Evolutionary conservation across 352 stramenopile species (phyloP).

Genomic region (Pythium phragmitis): DNA sequence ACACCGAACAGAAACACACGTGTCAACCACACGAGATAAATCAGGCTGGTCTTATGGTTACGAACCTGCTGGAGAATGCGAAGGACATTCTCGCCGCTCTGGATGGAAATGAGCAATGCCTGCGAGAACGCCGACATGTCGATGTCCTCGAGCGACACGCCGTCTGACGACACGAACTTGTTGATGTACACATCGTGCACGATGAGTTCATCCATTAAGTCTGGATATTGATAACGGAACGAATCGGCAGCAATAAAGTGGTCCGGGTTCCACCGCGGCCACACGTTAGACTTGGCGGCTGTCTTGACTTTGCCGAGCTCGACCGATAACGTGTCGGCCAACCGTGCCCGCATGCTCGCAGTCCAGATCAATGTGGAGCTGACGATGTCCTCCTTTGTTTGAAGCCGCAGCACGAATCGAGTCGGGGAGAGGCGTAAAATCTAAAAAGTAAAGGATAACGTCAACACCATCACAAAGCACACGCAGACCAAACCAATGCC

Average conservation of each 20-base stretch:
- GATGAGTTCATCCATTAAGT: constrained; percentile 72
- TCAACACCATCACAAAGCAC: not conserved
- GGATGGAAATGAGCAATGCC: constrained; percentile 76
- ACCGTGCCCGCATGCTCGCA: constrained; percentile 51
- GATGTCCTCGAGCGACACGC: constrained; percentile 62
- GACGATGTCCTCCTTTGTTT: constrained; percentile 62
- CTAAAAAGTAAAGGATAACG: constrained; percentile 25
- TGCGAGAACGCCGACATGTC: constrained; percentile 79
- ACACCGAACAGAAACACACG: not conserved
- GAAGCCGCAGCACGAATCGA: constrained; percentile 58
- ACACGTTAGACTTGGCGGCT: constrained; percentile 45
- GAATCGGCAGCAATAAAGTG: constrained; percentile 86
- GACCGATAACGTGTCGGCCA: constrained; percentile 49
- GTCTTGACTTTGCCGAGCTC: constrained; percentile 73
- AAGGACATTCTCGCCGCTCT: constrained; percentile 81
- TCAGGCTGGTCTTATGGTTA: not conserved
- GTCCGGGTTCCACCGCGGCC: constrained; percentile 79
- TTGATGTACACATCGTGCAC: constrained; percentile 81
- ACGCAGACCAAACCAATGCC: not conserved
- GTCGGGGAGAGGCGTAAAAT: constrained; percentile 58
- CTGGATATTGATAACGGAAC: constrained; percentile 82
- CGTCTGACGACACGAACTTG: constrained; percentile 65
- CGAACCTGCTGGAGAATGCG: constrained; percentile 67
- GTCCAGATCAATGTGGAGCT: constrained; percentile 78
- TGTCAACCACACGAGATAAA: not conserved